phyloP scores from a whole-genome alignment of 2,329 filamentous ascomycete species.

The Trichoderma lentiforme region DNA sequence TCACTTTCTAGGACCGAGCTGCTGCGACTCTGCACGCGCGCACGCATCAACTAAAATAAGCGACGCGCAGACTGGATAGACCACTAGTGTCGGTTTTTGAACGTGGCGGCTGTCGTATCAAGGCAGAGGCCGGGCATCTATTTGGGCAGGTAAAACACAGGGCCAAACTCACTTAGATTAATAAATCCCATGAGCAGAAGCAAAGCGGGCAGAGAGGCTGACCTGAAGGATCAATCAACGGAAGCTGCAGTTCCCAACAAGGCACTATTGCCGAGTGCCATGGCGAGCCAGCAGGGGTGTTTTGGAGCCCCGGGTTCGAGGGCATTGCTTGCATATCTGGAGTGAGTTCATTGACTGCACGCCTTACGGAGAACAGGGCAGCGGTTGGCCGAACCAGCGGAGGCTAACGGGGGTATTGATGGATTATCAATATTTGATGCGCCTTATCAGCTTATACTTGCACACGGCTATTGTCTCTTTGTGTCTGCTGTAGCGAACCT shows the following conservation, averaged over 20 bases:
- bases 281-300: constrained; percentile 5
- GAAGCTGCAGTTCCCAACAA: constrained; percentile 12
- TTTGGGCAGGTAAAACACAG: constrained; percentile 12
- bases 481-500: not conserved
- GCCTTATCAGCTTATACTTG: constrained; percentile 2
- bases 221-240: constrained; percentile 15
- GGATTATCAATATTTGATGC: not conserved
- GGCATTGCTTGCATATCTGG: constrained; percentile 13
- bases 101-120: constrained; percentile 3
- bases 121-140: not conserved
- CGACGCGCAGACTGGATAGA: constrained; percentile 9
- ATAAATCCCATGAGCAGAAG: constrained; percentile 4
- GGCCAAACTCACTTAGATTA: not conserved
- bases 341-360: not conserved
- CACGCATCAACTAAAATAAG: constrained; percentile 16
- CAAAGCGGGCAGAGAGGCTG: constrained; percentile 1
- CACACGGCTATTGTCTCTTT: not conserved
- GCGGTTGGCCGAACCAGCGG: not conserved
- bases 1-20: not conserved
- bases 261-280: constrained; percentile 13
- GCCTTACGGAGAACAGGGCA: not conserved
- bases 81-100: not conserved
- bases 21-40: constrained; percentile 1
- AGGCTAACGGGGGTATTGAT: not conserved
- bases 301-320: not conserved